Evolutionary conservation across 345 rosid species (phyloP).

Genomic region (Hypericum androsaemum): DNA sequence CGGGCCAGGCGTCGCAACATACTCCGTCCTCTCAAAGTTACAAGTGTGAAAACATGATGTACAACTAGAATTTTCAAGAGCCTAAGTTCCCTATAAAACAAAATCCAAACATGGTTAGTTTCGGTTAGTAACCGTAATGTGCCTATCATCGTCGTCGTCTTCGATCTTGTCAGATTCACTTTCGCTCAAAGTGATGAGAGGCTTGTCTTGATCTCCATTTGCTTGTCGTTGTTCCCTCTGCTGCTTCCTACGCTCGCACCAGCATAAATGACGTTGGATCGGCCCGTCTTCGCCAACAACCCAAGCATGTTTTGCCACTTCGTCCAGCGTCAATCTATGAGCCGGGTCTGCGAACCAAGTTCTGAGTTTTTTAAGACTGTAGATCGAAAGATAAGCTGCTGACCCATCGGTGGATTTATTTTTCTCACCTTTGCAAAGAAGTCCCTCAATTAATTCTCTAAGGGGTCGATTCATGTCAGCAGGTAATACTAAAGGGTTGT

Average conservation of each 20-base stretch:
- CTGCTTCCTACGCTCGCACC: conserved; percentile 64
- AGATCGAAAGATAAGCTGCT: background rate
- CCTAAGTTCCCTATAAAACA: no score
- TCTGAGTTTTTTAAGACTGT: background rate
- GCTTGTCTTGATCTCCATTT: no score
- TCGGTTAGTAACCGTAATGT: no score
- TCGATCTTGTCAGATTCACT: no score
- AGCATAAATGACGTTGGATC: conserved; percentile 51
- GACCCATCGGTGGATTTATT: background rate
- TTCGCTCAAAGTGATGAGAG: no score
- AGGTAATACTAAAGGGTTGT: conserved; percentile 57
- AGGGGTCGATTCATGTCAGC: conserved; percentile 56
- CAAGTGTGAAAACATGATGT: no score
- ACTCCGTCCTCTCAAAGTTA: no score
- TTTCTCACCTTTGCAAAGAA: conserved; percentile 78
- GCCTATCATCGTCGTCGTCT: no score
- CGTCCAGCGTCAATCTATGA: conserved; percentile 60
- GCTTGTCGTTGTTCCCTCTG: conserved; percentile 13
- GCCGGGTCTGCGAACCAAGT: conserved; percentile 51
- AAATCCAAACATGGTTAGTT: no score
- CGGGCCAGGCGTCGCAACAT: no score
- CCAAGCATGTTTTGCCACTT: conserved; percentile 67
- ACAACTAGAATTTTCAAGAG: no score
- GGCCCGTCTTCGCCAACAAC: conserved; percentile 62
- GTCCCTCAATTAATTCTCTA: conserved; percentile 65